Conservation (phyloP, 805 yeast species). For the Lipomyces mesembrius region DNA sequence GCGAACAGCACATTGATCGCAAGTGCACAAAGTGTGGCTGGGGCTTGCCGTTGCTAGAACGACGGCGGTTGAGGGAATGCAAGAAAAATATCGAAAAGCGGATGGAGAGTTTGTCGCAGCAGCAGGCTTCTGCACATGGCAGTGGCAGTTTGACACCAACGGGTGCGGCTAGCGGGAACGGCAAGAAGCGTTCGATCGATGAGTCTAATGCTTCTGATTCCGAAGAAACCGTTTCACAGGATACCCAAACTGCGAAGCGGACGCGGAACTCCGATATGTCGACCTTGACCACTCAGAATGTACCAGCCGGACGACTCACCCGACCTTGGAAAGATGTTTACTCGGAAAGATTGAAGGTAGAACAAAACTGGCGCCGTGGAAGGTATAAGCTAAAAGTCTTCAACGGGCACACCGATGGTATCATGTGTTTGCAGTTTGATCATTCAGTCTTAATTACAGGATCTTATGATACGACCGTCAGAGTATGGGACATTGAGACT, state of each 20-base stretch:
- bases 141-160: neutral
- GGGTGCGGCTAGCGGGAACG: constrained; percentile 8
- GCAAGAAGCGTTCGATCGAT: constrained; percentile 17
- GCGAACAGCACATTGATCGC: constrained; percentile 96
- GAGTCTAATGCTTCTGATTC: constrained; percentile 4
- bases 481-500: constrained; percentile 88
- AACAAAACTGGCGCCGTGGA: constrained; percentile 93
- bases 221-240: neutral
- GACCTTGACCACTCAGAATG: constrained; percentile 23
- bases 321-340: constrained; percentile 97
- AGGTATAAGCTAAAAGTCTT: constrained; percentile 65
- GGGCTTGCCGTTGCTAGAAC: constrained; percentile 95
- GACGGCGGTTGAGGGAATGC: constrained; percentile 53
- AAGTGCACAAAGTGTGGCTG: constrained; percentile 99
- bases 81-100: constrained; percentile 34
- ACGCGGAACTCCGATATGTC: constrained; percentile 16
- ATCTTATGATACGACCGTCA: constrained; percentile 85
- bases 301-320: constrained; percentile 45
- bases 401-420: constrained; percentile 83
- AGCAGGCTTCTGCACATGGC: neutral
- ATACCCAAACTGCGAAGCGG: constrained; percentile 15
- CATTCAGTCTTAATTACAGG: constrained; percentile 85
- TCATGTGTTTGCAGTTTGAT: constrained; percentile 84
- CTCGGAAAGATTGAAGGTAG: constrained; percentile 86
- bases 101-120: neutral